A percentile compares a stretch with the other conserved stretches of the same genome.
These are phyloP conservation scores for Pythium vanterpoolii DNA, from an alignment of 352 stramenopile genomes.

Conservation along the genomic window DNA sequence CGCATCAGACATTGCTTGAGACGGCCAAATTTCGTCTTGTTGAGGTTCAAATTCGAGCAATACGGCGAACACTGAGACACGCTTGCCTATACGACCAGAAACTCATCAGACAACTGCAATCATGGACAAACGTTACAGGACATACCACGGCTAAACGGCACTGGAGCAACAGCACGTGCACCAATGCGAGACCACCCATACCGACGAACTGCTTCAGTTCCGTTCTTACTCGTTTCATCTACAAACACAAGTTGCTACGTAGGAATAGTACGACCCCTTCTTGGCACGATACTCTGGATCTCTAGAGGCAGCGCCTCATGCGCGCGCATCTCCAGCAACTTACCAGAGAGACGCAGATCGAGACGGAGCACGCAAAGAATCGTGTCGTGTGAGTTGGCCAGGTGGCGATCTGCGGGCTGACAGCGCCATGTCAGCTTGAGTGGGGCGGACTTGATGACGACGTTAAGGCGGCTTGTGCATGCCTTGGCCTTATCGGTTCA, in stretches of 20 bases:
- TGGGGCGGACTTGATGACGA: too few relatives aligned
- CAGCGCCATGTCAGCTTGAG: too few relatives aligned
- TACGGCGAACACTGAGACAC: not conserved
- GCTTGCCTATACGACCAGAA: not conserved
- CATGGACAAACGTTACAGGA: not conserved
- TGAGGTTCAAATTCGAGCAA: slow-evolving; percentile 13
- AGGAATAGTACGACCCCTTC: slow-evolving; percentile 10
- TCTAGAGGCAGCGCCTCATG: not conserved
- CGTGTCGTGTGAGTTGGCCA: too few relatives aligned
- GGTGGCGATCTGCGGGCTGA: too few relatives aligned
- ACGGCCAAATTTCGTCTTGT: slow-evolving; percentile 12
- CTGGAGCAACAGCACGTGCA: not conserved
- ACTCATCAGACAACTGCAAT: not conserved
- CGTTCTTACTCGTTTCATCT: slow-evolving; percentile 16
- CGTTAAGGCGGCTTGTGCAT: too few relatives aligned
- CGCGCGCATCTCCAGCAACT: not conserved
- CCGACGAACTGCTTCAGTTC: not conserved
- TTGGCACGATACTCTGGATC: slow-evolving; percentile 1
- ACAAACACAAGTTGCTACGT: slow-evolving; percentile 19
- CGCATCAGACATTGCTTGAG: slow-evolving; percentile 11
- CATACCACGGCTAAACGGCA: slow-evolving; percentile 8
- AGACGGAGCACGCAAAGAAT: too few relatives aligned
- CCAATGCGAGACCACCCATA: slow-evolving; percentile 16
- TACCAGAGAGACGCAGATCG: too few relatives aligned
- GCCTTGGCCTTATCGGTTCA: too few relatives aligned